Evolutionary conservation across 495 filamentous ascomycete genomes (phyloP).

Genomic region (Trichocladium antarcticum): DNA sequence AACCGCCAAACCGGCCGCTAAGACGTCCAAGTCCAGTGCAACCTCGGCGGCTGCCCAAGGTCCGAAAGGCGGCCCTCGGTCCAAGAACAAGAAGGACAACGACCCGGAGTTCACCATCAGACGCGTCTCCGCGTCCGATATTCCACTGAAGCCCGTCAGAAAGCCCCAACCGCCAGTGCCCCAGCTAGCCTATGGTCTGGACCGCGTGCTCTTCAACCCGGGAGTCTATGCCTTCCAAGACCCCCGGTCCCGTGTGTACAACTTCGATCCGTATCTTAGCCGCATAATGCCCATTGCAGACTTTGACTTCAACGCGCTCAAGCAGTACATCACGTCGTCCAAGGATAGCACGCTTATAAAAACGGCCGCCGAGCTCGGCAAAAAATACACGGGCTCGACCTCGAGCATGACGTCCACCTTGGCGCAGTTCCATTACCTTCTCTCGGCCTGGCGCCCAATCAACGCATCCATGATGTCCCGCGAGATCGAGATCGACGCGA

Average conservation of each 20-base stretch:
- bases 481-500: slow-evolving; percentile 46
- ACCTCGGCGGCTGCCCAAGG: not conserved
- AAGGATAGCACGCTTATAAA: slow-evolving; percentile 56
- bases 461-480: slow-evolving; percentile 55
- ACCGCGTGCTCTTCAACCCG: slow-evolving; percentile 89
- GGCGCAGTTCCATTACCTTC: slow-evolving; percentile 82
- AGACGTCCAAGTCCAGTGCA: no score
- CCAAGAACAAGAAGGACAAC: slow-evolving; percentile 13
- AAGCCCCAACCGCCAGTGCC: slow-evolving; percentile 53
- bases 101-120: slow-evolving; percentile 9
- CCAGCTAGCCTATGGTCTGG: slow-evolving; percentile 62
- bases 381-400: slow-evolving; percentile 87
- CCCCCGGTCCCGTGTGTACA: slow-evolving; percentile 75
- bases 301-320: slow-evolving; percentile 82
- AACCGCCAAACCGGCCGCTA: no score
- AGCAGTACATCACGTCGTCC: slow-evolving; percentile 80
- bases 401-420: slow-evolving; percentile 89
- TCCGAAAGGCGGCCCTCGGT: not conserved
- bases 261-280: slow-evolving; percentile 90
- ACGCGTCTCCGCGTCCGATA: slow-evolving; percentile 18
- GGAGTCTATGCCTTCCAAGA: slow-evolving; percentile 90
- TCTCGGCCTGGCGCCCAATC: slow-evolving; percentile 70
- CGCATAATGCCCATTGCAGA: slow-evolving; percentile 82
- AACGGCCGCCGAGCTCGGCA: slow-evolving; percentile 53
- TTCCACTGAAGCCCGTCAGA: slow-evolving; percentile 36